A percentile compares a stretch with the other conserved stretches of the same genome.
These are phyloP conservation scores for Amylostereum areolatum DNA, from an alignment of 1,284 basidiomycete genomes.

Conservation along the genomic window DNA sequence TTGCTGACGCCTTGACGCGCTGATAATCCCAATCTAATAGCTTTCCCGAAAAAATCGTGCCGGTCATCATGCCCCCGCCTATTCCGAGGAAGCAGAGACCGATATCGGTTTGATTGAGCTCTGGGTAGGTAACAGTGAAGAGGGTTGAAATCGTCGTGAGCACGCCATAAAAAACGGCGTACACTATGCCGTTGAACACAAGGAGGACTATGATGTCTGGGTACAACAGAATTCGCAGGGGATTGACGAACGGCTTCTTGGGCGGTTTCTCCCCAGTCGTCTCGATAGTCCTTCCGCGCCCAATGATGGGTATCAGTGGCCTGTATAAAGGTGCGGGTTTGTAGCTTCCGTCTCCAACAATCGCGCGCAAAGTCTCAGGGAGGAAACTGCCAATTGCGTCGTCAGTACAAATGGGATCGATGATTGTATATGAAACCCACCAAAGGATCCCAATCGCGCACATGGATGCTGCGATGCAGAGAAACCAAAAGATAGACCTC, in stretches of 20 bases:
- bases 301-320: conserved; percentile 52
- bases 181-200: conserved; percentile 51
- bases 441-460: conserved; percentile 50
- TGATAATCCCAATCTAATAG: conserved; percentile 54
- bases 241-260: conserved; percentile 42
- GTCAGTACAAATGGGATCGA: background rate
- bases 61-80: conserved; percentile 52
- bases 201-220: conserved; percentile 60
- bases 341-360: conserved; percentile 56
- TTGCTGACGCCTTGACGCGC: conserved; percentile 27
- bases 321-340: conserved; percentile 39
- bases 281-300: conserved; percentile 23
- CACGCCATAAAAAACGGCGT: conserved; percentile 60
- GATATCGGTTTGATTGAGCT: conserved; percentile 53
- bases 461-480: conserved; percentile 52
- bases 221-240: conserved; percentile 51
- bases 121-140: conserved; percentile 53
- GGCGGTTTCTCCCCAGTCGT: conserved; percentile 21
- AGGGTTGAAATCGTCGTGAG: conserved; percentile 60
- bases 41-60: conserved; percentile 42
- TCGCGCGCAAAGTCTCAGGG: conserved; percentile 46
- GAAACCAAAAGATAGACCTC: conserved; percentile 79
- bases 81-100: conserved; percentile 69
- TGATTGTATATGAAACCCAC: conserved; percentile 30
- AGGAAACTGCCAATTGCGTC: conserved; percentile 25